Evolutionary conservation across 345 rosid species (phyloP).

Genomic region (Eutrema yunnanense): DNA sequence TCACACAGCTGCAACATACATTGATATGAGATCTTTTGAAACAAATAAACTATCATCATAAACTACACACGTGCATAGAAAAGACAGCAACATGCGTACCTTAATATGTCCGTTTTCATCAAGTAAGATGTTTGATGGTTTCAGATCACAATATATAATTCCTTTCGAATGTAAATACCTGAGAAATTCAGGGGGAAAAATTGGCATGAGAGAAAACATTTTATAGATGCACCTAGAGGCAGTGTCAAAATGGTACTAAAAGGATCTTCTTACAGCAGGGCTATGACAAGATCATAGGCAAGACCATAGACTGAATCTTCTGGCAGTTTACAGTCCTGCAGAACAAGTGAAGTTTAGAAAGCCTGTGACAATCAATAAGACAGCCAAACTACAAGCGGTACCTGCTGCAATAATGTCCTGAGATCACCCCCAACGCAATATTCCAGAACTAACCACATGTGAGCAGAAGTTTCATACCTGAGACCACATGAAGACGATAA

Average conservation of each 20-base stretch:
- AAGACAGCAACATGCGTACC: slow-evolving; percentile 36
- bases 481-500: neutral
- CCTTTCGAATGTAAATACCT: slow-evolving; percentile 91
- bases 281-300: slow-evolving; percentile 69
- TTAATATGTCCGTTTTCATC: slow-evolving; percentile 89
- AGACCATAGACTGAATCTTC: slow-evolving; percentile 88
- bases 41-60: neutral
- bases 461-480: slow-evolving; percentile 97
- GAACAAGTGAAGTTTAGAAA: slow-evolving; percentile 1
- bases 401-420: slow-evolving; percentile 80
- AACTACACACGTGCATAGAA: neutral
- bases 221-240: neutral
- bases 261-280: slow-evolving; percentile 74
- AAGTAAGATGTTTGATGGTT: slow-evolving; percentile 91
- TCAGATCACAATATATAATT: slow-evolving; percentile 84
- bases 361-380: neutral
- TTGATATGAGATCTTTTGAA: neutral
- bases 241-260: neutral
- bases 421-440: slow-evolving; percentile 97
- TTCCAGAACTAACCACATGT: slow-evolving; percentile 97
- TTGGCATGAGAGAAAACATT: neutral
- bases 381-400: slow-evolving; percentile 20
- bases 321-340: slow-evolving; percentile 83
- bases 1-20: slow-evolving; percentile 80
- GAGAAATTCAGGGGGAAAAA: slow-evolving; percentile 10